A percentile compares a stretch with the other conserved stretches of the same genome.
These are phyloP conservation scores for Diplodia scrobiculata DNA, from an alignment of 2,329 filamentous ascomycete species.

Conservation along the genomic window DNA sequence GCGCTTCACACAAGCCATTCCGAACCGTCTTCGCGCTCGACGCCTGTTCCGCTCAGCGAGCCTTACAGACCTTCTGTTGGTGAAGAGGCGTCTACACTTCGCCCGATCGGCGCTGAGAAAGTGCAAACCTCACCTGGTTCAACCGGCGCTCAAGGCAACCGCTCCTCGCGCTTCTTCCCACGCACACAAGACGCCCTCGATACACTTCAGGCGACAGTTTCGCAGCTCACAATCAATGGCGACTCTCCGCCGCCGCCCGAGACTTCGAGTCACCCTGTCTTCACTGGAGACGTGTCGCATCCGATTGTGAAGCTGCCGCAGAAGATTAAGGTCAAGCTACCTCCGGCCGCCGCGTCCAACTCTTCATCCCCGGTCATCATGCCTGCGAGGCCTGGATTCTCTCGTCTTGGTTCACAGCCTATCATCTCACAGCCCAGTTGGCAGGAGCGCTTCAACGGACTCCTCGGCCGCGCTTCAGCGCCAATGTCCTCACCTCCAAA, in stretches of 20 bases:
- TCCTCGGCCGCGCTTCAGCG: constrained; percentile 49
- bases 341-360: constrained; percentile 57
- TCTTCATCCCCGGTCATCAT: constrained; percentile 47
- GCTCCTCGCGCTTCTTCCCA: constrained; percentile 45
- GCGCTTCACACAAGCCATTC: not conserved
- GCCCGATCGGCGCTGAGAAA: constrained; percentile 25
- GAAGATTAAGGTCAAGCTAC: constrained; percentile 78
- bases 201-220: constrained; percentile 12
- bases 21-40: constrained; percentile 17
- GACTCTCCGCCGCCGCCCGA: constrained; percentile 66
- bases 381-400: constrained; percentile 37
- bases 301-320: constrained; percentile 71
- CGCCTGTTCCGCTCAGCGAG: constrained; percentile 16
- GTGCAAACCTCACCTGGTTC: constrained; percentile 23
- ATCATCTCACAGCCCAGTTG: constrained; percentile 55
- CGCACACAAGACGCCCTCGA: constrained; percentile 18
- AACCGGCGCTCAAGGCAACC: constrained; percentile 10
- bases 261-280: constrained; percentile 71
- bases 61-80: not conserved
- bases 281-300: constrained; percentile 64
- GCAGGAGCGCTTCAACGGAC: constrained; percentile 81
- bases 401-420: constrained; percentile 42
- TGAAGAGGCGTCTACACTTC: constrained; percentile 12
- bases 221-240: constrained; percentile 16
- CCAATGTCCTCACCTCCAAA: constrained; percentile 21